Percentiles rank a stretch among this genome's conserved stretches.
Evolutionary conservation across 371 early-diverging fungal genomes (phyloP).

Genomic region (Quaeritorhiza haematococci): DNA sequence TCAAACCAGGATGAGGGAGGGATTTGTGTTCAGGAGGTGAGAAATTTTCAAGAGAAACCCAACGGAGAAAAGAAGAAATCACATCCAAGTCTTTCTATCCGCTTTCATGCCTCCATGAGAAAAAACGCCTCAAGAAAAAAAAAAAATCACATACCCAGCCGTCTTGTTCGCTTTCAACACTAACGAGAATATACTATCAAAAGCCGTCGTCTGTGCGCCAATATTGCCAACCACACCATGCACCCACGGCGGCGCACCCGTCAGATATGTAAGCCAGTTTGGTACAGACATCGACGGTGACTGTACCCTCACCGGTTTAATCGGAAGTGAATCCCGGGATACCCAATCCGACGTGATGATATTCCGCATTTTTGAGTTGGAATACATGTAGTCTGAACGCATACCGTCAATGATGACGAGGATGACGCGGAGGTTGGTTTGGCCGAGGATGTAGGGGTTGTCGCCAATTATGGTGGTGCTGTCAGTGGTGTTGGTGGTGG

Average conservation of each 20-base stretch:
- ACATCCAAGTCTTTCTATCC: too few relatives aligned
- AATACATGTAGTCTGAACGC: not conserved
- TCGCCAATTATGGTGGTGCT: too few relatives aligned
- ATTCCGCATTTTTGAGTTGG: not conserved
- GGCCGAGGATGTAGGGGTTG: too few relatives aligned
- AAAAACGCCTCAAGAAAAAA: not conserved
- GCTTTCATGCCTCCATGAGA: too few relatives aligned
- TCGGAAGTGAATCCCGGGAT: not conserved
- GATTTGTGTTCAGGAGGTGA: too few relatives aligned
- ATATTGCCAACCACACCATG: conserved; percentile 1
- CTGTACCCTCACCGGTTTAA: not conserved
- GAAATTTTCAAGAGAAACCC: too few relatives aligned
- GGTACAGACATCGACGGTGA: conserved; percentile 4
- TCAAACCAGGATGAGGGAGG: too few relatives aligned
- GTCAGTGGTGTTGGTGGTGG: too few relatives aligned
- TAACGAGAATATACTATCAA: conserved; percentile 3
- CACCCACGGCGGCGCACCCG: conserved; percentile 6
- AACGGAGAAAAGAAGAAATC: too few relatives aligned
- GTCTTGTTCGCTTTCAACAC: conserved; percentile 1
- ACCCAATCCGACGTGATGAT: too few relatives aligned
- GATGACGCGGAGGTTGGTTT: not conserved
- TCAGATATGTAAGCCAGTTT: conserved; percentile 6
- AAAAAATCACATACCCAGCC: not conserved
- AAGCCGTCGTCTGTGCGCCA: conserved; percentile 1
- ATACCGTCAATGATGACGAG: conserved; percentile 4